Evolutionary conservation across 345 rosid species (phyloP), one percentile per base, ranked within the genome.

Genomic region (Moricandia moricandioides): DNA sequence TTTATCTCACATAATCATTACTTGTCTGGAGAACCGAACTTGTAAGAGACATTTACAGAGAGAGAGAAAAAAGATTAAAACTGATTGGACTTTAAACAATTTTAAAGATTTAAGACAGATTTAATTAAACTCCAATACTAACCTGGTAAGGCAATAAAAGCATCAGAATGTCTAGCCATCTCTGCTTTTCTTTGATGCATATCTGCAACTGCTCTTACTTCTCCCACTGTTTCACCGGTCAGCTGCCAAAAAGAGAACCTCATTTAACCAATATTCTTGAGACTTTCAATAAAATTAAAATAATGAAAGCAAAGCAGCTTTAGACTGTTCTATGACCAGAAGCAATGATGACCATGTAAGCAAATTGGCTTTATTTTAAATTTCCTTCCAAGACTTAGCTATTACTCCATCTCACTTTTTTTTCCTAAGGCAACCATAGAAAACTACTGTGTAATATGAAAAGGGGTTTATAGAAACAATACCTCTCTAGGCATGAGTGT

Each of bases 401-500:
- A 69, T 17, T 18, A 78, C 70, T 54, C 63, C n/a, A n/a, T n/a
- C 37, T 17, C 57, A 37, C 14, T 14, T 59, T 12, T 31, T 5
- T n/a, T n/a, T n/a, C n/a, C n/a, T n/a, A n/a, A n/a, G n/a, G n/a
- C n/a, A n/a, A n/a, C n/a, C n/a, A n/a, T n/a, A n/a, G n/a, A 43
- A 56, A 54, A 72, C 31, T 27, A 55, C 1, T 31, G 26, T 40
- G 52, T 10, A 26, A 17, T 17, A 70, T 70, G 18, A 10, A 54
- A 65, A 13, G 73, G 47, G 12, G 62, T 0, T 60, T 33, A 24
- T 67, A 68, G 43, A 6, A 62, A 69, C 35, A 14, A 12, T 84
- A 95, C 99, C 99, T 96, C 98, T 90, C 93, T 94, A 85, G 97
- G 99, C 99, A 92, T 92, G 88, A 96, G 94, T 84, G 97, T 92